Percentiles rank a stretch among this genome's conserved stretches.
phyloP scores from a whole-genome alignment of 2,329 filamentous ascomycete species.

The Penicillium verrucosum region DNA sequence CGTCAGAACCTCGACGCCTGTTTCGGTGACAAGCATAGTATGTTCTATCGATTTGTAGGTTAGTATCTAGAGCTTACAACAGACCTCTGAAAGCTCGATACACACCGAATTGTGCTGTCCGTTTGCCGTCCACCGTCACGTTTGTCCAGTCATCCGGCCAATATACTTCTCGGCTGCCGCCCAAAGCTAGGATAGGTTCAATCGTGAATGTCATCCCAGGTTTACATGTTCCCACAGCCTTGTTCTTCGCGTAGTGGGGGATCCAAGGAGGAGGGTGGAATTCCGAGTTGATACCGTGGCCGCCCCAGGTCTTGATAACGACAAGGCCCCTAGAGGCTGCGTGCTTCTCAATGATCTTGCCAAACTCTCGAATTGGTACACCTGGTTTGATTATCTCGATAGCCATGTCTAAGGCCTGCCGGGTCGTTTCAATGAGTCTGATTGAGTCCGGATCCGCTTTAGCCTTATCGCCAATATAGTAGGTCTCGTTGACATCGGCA shows the following conservation, averaged over 20 bases:
- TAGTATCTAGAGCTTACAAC: constrained; percentile 5
- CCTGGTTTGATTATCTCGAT: constrained; percentile 88
- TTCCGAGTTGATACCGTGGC: constrained; percentile 82
- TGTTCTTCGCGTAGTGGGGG: constrained; percentile 93
- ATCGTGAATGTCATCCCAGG: constrained; percentile 95
- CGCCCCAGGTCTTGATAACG: constrained; percentile 86
- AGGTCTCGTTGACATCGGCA: constrained; percentile 91
- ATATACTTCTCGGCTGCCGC: constrained; percentile 78
- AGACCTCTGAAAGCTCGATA: not conserved
- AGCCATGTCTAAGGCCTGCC: constrained; percentile 76
- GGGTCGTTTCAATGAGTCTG: constrained; percentile 77
- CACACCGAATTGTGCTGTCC: constrained; percentile 76
- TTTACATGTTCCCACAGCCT: constrained; percentile 84
- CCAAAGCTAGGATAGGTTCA: constrained; percentile 89
- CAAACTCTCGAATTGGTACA: constrained; percentile 79
- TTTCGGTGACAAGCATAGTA: constrained; percentile 73
- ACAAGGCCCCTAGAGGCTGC: constrained; percentile 75
- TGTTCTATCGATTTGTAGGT: constrained; percentile 52
- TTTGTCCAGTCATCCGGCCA: constrained; percentile 98
- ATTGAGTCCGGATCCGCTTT: constrained; percentile 76
- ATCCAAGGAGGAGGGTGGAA: constrained; percentile 91
- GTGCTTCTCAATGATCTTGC: constrained; percentile 85
- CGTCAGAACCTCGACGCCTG: constrained; percentile 72
- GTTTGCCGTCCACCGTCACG: constrained; percentile 78
- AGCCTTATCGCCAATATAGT: constrained; percentile 84